phyloP scores from a whole-genome alignment of 805 yeast genomes.

The Suhomyces kilbournensis region DNA sequence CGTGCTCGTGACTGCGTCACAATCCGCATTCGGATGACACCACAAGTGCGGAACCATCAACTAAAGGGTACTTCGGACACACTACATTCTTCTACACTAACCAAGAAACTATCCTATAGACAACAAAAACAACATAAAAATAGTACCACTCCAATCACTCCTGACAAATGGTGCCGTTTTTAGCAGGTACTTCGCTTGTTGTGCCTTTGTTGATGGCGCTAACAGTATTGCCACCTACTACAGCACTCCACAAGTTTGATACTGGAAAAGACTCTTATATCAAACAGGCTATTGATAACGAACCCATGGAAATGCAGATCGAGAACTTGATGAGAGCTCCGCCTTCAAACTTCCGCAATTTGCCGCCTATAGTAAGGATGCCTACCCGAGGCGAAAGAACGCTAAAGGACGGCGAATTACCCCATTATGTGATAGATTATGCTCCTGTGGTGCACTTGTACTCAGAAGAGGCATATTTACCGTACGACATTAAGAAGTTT shows the following conservation, averaged over 20 bases:
- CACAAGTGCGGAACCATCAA: not conserved
- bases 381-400: constrained; percentile 36
- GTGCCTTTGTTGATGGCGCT: not conserved
- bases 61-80: not conserved
- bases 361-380: constrained; percentile 37
- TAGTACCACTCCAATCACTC: not conserved
- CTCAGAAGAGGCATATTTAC: constrained; percentile 83
- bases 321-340: constrained; percentile 23
- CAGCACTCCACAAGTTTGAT: not conserved
- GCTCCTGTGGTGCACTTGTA: constrained; percentile 83
- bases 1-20: not conserved
- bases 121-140: not conserved
- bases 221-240: not conserved
- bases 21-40: not conserved
- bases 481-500: constrained; percentile 73
- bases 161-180: not conserved
- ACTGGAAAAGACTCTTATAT: constrained; percentile 20
- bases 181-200: not conserved
- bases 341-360: constrained; percentile 21
- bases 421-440: constrained; percentile 57
- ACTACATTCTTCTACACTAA: not conserved
- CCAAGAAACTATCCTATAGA: not conserved
- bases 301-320: constrained; percentile 19
- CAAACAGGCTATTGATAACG: constrained; percentile 15
- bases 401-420: constrained; percentile 54